A percentile compares a stretch with the other conserved stretches of the same genome.
Evolutionary conservation across 805 yeast genomes (phyloP).

Genomic region (Wickerhamomyces bisporus): DNA sequence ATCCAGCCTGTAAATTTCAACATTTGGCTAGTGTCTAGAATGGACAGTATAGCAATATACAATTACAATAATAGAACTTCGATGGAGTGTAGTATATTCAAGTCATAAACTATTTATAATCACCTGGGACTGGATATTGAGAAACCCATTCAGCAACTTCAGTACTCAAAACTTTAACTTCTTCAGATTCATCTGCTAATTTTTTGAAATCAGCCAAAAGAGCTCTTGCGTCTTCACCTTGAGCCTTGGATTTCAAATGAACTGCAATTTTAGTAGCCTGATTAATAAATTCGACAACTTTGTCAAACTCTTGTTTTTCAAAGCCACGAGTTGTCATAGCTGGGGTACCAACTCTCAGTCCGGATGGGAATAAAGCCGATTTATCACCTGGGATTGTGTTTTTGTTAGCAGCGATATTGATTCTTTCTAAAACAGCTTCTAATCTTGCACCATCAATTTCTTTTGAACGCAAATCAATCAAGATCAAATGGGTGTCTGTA

Average conservation of each 20-base stretch:
- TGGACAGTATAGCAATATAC: neutral
- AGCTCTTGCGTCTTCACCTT: conserved; percentile 54
- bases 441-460: conserved; percentile 92
- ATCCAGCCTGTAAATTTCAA: conserved; percentile 17
- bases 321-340: conserved; percentile 98
- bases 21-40: conserved; percentile 10
- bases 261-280: conserved; percentile 68
- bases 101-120: conserved; percentile 22
- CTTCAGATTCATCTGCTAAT: conserved; percentile 58
- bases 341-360: conserved; percentile 95
- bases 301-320: conserved; percentile 67
- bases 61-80: neutral
- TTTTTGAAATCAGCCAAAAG: conserved; percentile 64
- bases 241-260: conserved; percentile 51
- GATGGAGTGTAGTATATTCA: too few relatives aligned
- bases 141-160: conserved; percentile 73
- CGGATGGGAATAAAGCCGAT: conserved; percentile 94
- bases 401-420: conserved; percentile 92
- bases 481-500: conserved; percentile 90
- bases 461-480: conserved; percentile 73
- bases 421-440: conserved; percentile 82
- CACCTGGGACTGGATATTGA: conserved; percentile 86
- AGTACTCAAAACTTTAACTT: conserved; percentile 53
- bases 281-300: conserved; percentile 77
- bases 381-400: conserved; percentile 96